Conservation (phyloP, 2,329 filamentous ascomycete genomes). For the Alternaria atra region DNA sequence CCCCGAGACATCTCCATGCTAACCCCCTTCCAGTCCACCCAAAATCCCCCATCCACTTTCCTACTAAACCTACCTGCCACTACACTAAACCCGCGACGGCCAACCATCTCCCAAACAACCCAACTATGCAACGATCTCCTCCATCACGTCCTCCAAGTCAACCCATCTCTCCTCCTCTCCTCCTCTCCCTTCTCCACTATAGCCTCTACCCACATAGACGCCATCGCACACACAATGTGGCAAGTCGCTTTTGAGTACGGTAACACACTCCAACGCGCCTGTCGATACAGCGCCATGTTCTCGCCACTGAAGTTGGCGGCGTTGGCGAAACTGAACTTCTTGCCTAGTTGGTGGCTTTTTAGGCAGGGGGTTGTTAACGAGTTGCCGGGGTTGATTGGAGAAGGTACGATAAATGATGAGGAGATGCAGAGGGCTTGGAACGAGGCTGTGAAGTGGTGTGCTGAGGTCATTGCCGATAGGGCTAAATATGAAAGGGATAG, state of each 20-base stretch:
- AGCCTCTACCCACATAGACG: constrained; percentile 11
- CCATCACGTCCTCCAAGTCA: neutral
- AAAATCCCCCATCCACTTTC: neutral
- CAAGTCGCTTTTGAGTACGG: constrained; percentile 14
- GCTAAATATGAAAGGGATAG: neutral
- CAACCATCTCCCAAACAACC: neutral
- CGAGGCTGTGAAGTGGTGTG: constrained; percentile 1
- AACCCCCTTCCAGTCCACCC: neutral
- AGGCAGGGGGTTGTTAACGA: neutral
- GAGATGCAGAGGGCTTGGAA: constrained; percentile 18
- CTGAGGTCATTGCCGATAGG: neutral
- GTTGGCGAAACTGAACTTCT: constrained; percentile 28
- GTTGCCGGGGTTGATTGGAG: neutral
- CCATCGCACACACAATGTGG: constrained; percentile 26
- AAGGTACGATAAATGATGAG: constrained; percentile 10
- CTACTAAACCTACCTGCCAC: neutral
- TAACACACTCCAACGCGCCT: constrained; percentile 8
- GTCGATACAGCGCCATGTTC: constrained; percentile 19
- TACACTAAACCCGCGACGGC: neutral
- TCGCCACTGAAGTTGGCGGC: constrained; percentile 20
- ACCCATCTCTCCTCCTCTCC: constrained; percentile 9
- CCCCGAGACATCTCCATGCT: neutral
- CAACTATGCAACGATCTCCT: neutral
- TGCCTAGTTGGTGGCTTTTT: constrained; percentile 37
- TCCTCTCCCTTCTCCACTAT: neutral